A percentile compares a stretch with the other conserved stretches of the same genome.
phyloP scores from a whole-genome alignment of 768 basidiomycete species.

The Suillus weaverae region DNA sequence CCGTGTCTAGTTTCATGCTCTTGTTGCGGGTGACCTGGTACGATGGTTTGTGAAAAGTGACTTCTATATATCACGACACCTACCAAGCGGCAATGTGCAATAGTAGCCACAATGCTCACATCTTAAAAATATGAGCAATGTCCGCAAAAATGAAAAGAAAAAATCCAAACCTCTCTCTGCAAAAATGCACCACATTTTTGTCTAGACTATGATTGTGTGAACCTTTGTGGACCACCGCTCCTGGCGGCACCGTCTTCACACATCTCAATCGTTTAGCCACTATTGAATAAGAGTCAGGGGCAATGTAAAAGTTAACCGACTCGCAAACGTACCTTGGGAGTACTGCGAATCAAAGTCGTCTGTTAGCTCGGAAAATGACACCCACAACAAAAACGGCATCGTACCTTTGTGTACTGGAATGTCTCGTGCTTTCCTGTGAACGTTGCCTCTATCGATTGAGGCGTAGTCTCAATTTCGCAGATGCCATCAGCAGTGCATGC shows the following conservation, averaged over 20 bases:
- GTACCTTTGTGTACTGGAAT: slow-evolving; percentile 64
- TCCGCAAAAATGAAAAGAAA: neutral
- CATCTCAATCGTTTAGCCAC: slow-evolving; percentile 55
- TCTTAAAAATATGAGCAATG: slow-evolving; percentile 24
- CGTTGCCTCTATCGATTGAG: slow-evolving; percentile 59
- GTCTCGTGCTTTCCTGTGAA: slow-evolving; percentile 60
- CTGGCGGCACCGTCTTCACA: slow-evolving; percentile 45
- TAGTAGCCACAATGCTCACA: slow-evolving; percentile 58
- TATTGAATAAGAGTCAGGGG: slow-evolving; percentile 15
- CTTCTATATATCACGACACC: slow-evolving; percentile 4
- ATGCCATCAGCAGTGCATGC: slow-evolving; percentile 47
- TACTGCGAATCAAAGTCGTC: slow-evolving; percentile 37
- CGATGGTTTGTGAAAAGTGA: neutral
- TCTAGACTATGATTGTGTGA: slow-evolving; percentile 50
- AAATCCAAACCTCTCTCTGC: slow-evolving; percentile 43
- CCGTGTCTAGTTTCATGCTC: slow-evolving; percentile 66
- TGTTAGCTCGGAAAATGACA: neutral
- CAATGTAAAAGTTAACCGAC: neutral
- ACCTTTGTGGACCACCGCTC: slow-evolving; percentile 43
- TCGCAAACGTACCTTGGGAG: slow-evolving; percentile 43
- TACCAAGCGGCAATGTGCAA: slow-evolving; percentile 57
- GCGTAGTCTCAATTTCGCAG: slow-evolving; percentile 60
- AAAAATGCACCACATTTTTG: slow-evolving; percentile 51
- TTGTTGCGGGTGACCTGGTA: slow-evolving; percentile 53
- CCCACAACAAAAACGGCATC: neutral